These are phyloP conservation scores for Dimargaris verticillata DNA, from an alignment of 192 early-diverging fungal genomes.

Conservation along the genomic window DNA sequence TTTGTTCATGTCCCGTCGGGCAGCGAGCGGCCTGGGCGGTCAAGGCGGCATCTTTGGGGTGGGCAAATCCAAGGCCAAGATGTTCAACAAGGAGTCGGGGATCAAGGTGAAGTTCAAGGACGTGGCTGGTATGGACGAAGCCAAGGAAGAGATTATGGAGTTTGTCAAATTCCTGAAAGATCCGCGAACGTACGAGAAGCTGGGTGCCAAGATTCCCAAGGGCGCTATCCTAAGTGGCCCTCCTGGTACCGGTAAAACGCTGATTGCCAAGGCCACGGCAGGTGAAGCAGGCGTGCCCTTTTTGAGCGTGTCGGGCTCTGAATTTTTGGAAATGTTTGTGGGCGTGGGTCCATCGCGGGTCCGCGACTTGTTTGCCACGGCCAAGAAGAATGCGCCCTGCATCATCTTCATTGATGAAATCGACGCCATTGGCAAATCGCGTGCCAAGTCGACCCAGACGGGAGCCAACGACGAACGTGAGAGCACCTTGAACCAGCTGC, in stretches of 20 bases:
- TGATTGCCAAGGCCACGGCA: slow-evolving; percentile 96
- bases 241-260: slow-evolving; percentile 95
- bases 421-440: slow-evolving; percentile 97
- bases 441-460: slow-evolving; percentile 65
- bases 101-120: slow-evolving; percentile 97
- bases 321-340: slow-evolving; percentile 99
- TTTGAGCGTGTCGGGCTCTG: slow-evolving; percentile 94
- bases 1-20: slow-evolving; percentile 71
- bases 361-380: slow-evolving; percentile 89
- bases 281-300: slow-evolving; percentile 98
- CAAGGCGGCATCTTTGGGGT: slow-evolving; percentile 84
- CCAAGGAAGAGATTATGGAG: slow-evolving; percentile 99
- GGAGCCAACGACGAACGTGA: slow-evolving; percentile 98
- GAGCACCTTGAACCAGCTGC: slow-evolving; percentile 87
- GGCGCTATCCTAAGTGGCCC: slow-evolving; percentile 90
- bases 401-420: slow-evolving; percentile 99
- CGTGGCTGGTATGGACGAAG: slow-evolving; percentile 97
- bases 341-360: slow-evolving; percentile 89
- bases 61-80: slow-evolving; percentile 84
- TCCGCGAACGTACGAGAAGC: slow-evolving; percentile 71
- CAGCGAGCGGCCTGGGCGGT: slow-evolving; percentile 42
- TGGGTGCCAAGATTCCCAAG: slow-evolving; percentile 98
- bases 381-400: slow-evolving; percentile 94
- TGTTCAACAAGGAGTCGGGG: slow-evolving; percentile 95
- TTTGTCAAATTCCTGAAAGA: slow-evolving; percentile 99